Base-by-base conservation (phyloP, 2,329 filamentous ascomycete species). In the Penicillium sp. region DNA sequence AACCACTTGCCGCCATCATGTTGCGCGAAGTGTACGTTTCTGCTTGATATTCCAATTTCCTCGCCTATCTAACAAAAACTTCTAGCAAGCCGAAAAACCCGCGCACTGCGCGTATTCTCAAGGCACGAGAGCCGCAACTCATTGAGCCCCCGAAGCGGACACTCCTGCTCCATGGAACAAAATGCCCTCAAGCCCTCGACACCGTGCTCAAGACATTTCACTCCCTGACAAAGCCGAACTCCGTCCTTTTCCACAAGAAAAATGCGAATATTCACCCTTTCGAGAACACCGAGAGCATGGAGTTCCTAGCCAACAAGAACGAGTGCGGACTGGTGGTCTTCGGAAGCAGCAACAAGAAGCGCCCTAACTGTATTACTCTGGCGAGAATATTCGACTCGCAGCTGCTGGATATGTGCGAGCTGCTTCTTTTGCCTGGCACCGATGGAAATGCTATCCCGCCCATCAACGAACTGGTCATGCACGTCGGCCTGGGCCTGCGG, bases 241-340 rank as follows among this genome's bases (percentile, higher is more conserved):
- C 84, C 50, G 84, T 94, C 68, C 89, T 90, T 54, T 95, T 98
- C 73, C 87, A 82, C 69, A 98, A 97, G 79, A 97, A 97, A 75
- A 98, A 98, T 69, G 77, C 82, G 46, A 70, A 70, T 54, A 85
- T 95, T 57, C 89, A 93, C 68, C 93, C 93, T 2, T 98, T 98
- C 68, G 91, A 96, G 67, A 89, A 94, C 64, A 73, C 86, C 50
- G 76, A 84, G 18, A 91, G 86, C 37, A 79, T 97, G 53, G 88
- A 96, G 70, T 98, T 98, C 74, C 90, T 98, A 74, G 84, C 85
- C 48, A 83, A 90, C 63, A 98, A 97, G 75, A 98, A 98, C 71
- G 93, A 98, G 67, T 83, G 87, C 59, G 86, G 83, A 31, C 74
- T 96, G 33, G 77, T 96, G 52, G 78, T 93, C 52, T 94, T 94